These are phyloP conservation scores for Scutellaria barbata DNA, from an alignment of 257 asterid species.

Conservation along the genomic window DNA sequence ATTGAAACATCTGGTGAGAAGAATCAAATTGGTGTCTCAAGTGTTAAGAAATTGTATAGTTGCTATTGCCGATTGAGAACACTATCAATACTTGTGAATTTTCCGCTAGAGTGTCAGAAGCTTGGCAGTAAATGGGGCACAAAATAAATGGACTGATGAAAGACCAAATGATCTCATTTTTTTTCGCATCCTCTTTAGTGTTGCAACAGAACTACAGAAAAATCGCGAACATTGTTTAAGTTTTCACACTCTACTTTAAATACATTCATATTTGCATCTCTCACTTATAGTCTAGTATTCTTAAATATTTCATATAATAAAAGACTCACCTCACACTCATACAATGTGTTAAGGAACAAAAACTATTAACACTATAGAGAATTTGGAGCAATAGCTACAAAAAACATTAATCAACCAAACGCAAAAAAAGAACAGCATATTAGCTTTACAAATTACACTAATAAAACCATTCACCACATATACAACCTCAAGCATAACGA, in stretches of 20 bases:
- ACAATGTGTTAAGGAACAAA: not conserved
- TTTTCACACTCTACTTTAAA: not conserved
- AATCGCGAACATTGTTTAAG: conserved; percentile 2
- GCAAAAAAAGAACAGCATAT: not conserved
- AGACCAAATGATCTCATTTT: not conserved
- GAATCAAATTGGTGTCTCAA: not conserved
- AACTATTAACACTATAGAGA: not conserved
- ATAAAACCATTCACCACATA: not conserved
- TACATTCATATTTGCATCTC: not conserved
- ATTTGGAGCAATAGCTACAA: not conserved
- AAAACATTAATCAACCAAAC: not conserved
- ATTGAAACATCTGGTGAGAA: not conserved
- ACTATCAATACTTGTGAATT: not conserved
- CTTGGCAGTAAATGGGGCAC: not conserved
- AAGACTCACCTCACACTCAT: conserved; percentile 14
- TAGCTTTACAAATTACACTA: conserved; percentile 3
- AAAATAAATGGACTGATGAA: not conserved
- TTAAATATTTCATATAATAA: not conserved
- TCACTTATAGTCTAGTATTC: not conserved
- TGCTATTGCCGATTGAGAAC: not conserved
- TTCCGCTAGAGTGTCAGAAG: not conserved
- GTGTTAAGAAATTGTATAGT: not conserved
- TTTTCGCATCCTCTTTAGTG: conserved; percentile 3
- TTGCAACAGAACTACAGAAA: not conserved
- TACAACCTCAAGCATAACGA: not conserved